These are phyloP conservation scores for Gossypioides kirkii DNA, from an alignment of 345 rosid species.

Conservation along the genomic window DNA sequence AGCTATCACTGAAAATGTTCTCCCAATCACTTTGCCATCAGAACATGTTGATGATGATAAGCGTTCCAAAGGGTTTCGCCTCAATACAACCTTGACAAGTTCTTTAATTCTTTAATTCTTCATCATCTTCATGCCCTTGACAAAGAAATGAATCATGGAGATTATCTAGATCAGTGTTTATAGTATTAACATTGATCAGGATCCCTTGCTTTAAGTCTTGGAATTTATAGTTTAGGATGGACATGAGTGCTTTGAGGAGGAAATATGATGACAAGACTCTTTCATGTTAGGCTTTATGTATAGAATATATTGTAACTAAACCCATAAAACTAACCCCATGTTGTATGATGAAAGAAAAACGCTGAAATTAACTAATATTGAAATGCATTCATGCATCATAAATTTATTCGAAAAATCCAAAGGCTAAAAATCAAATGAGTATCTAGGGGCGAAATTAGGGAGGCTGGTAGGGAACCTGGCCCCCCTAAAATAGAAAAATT, in stretches of 20 bases:
- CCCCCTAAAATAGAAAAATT: too few species aligned
- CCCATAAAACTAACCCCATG: neutral
- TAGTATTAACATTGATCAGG: neutral
- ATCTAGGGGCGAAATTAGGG: too few species aligned
- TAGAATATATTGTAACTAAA: neutral
- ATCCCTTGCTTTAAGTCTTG: neutral
- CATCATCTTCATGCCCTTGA: neutral
- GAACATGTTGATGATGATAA: neutral
- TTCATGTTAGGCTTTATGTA: neutral
- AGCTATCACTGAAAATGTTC: slow-evolving; percentile 7
- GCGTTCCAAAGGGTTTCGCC: neutral
- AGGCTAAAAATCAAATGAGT: too few species aligned
- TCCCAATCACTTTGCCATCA: neutral
- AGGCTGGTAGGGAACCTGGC: too few species aligned
- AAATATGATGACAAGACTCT: neutral
- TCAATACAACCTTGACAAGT: neutral
- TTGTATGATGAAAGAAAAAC: neutral
- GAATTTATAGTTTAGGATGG: slow-evolving; percentile 5
- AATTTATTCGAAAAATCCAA: too few species aligned
- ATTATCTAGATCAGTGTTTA: neutral
- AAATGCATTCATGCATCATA: too few species aligned
- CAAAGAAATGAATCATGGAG: slow-evolving; percentile 9
- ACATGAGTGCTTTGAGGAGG: neutral
- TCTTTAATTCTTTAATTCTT: neutral
- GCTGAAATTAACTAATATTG: too few species aligned